Evolutionary conservation across 73 alveolate species (phyloP), one percentile per base, ranked within the genome.

Genomic region (Symbiodinium natans): DNA sequence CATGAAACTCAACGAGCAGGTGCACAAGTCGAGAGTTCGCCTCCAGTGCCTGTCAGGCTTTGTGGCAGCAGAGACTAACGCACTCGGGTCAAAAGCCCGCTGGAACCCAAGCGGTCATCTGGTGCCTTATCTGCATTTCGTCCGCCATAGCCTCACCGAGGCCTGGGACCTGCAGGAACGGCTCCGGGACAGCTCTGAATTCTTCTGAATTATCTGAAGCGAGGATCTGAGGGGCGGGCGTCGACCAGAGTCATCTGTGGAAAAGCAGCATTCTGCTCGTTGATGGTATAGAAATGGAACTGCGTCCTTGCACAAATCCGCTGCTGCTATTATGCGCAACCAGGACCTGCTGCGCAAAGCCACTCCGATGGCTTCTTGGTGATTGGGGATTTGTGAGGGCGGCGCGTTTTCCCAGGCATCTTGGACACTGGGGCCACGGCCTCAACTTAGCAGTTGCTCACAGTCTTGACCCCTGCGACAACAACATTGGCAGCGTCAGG

Each of bases 391-490:
- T 31, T 41, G 21, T 9, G 46, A 85, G 80, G 19, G 10, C 38
- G 86, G 21, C 23, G 40, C 97, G 97, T 90, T 89, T 90, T 90
- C 39, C 97, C 97, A 11, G 97, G 97, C 97, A 90, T 90, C 54
- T 71, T 90, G 29, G 97, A 90, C 87, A 90, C 97, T 3, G 97
- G 97, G 39, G 97, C 97, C 38, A 90, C 97, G 9, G 97, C 97
- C 89, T 89, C 38, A 54, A 33, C 80, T 23, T 15, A 23, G 25
- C 71, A 52, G 6, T 10, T n/a, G 23, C 31, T 0, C 71, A 10
- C 71, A 52, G 27, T 4, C n/a, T n/a, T n/a, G n/a, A n/a, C n/a
- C n/a, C n/a, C n/a, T n/a, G n/a, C n/a, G n/a, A n/a, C n/a, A n/a
- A n/a, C n/a, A n/a, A n/a, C n/a, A n/a, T n/a, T n/a, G n/a, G n/a